Evolutionary conservation across 495 filamentous ascomycete species (phyloP), one percentile per base, ranked within the genome.

Genomic region (Lophium mytilinum): DNA sequence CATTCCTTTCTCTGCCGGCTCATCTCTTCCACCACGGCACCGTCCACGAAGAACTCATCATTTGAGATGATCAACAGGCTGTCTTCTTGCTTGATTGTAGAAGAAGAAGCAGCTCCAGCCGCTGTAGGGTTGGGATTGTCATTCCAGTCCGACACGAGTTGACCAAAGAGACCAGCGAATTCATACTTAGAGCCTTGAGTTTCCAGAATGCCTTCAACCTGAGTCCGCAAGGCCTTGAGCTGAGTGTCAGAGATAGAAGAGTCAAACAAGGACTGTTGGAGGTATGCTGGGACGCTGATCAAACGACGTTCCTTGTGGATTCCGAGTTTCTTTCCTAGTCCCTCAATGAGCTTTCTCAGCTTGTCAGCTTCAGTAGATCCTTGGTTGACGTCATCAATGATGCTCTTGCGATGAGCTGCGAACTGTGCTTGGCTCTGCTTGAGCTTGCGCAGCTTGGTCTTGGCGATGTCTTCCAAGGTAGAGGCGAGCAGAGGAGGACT

Each of bases 1-100:
- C 83, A 87, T 24, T 68, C 65, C 59, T 73, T 42, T 24, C 72
- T 70, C 55, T 78, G 73, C 57, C 80, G 72, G 35, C 76, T 73
- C 73, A 78, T 78, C 48, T 77, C 76, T 12, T 72, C 63, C 1
- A 54, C 60, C 50, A 58, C 41, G 10, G 50, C 17, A 12, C 40
- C 36, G 11, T 17, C 33, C 15, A 49, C 47, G 12, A 46, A 37
- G 9, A 56, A 63, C 18, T 45, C 48, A 30, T 56, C 42, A 10
- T 52, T 55, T 3, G 36, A 46, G 24, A 30, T 30, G 24, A 30
- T 30, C 24, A 30, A 30, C 24, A 30, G 24, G 6, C 24, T 30
- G 36, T 37, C 41, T 19, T 55, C 43, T n/a, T 47, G n/a, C 21
- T 19, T 41, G 37, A 61, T 69, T 9, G 61, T 30, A 37, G 12